Conservation (phyloP, 768 basidiomycete genomes). For the Suillus subluteus region DNA sequence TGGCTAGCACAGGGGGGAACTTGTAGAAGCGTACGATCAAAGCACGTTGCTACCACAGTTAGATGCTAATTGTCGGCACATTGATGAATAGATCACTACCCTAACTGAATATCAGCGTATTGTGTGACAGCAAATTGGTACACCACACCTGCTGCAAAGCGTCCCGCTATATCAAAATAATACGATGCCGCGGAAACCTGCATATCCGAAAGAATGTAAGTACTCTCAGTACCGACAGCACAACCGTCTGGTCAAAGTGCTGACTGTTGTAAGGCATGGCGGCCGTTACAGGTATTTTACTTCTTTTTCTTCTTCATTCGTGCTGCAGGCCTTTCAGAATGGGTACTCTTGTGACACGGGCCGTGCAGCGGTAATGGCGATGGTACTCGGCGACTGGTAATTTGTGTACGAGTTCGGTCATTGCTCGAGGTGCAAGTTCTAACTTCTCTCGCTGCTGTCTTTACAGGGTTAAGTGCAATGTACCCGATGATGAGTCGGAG, state of each 20-base stretch:
- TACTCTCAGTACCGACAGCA: neutral
- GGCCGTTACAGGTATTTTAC: neutral
- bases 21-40: neutral
- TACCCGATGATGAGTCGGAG: constrained; percentile 21
- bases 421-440: constrained; percentile 63
- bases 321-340: constrained; percentile 22
- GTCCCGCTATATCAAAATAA: neutral
- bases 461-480: constrained; percentile 39
- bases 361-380: neutral
- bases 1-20: neutral
- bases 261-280: neutral
- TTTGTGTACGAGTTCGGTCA: constrained; percentile 75
- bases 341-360: neutral
- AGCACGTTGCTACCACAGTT: neutral
- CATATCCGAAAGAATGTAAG: neutral
- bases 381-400: constrained; percentile 46
- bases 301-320: neutral
- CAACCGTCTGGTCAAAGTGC: neutral
- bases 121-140: neutral
- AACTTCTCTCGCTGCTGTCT: constrained; percentile 57
- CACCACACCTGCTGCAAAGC: neutral
- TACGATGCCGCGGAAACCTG: neutral
- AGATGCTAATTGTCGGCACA: neutral
- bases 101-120: neutral
- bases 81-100: neutral